Conservation (phyloP, 2,329 filamentous ascomycete genomes). For the Colletotrichum simmondsii region DNA sequence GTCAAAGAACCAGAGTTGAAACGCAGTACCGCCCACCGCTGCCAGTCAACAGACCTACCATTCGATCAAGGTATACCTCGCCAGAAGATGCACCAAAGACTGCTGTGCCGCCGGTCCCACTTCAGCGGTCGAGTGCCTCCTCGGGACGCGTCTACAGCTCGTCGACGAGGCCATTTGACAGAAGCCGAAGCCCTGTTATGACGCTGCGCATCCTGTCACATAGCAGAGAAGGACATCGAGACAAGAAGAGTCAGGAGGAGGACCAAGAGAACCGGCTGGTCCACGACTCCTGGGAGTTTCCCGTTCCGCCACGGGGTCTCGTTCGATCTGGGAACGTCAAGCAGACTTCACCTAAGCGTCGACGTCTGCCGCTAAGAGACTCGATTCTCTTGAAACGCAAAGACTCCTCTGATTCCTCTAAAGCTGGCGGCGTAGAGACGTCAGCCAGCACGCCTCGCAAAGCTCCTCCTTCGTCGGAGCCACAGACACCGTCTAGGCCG, state of each 20-base stretch:
- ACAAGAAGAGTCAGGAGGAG: neutral
- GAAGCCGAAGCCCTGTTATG: conserved; percentile 26
- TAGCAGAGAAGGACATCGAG: neutral
- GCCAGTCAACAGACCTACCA: conserved; percentile 12
- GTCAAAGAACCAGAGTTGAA: conserved; percentile 21
- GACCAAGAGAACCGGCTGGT: conserved; percentile 8
- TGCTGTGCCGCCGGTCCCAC: neutral
- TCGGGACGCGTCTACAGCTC: conserved; percentile 28
- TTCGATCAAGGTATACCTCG: conserved; percentile 14
- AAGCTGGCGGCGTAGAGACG: neutral
- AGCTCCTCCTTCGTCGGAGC: neutral
- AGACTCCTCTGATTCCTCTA: conserved; percentile 8
- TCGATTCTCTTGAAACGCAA: conserved; percentile 26
- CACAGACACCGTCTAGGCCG: neutral
- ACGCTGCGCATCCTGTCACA: conserved; percentile 22
- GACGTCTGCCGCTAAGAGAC: conserved; percentile 19
- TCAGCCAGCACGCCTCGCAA: neutral
- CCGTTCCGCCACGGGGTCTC: neutral
- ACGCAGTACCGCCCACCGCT: conserved; percentile 1
- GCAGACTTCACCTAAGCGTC: conserved; percentile 11
- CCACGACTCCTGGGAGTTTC: neutral
- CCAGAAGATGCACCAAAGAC: conserved; percentile 3
- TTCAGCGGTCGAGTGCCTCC: conserved; percentile 8
- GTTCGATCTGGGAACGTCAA: conserved; percentile 10
- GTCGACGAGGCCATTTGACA: conserved; percentile 6